Conservation (phyloP, 1,284 basidiomycete genomes). For the Cutaneotrichosporon cavernicola region DNA sequence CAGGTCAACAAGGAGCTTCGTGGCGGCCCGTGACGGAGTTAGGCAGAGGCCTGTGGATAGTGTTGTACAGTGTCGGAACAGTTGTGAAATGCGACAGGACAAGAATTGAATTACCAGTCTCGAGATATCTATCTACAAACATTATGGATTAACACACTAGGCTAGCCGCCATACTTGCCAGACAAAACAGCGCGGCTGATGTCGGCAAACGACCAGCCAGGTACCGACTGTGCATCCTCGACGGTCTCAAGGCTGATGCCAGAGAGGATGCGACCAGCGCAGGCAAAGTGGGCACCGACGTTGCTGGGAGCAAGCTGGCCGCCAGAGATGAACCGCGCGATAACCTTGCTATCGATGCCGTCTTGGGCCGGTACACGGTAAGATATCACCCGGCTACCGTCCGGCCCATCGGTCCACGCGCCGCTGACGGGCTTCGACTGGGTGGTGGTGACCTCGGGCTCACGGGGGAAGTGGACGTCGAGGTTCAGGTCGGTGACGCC, state of each 20-base stretch:
- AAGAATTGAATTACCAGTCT: not conserved
- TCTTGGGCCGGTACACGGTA: constrained; percentile 20
- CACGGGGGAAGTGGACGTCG: constrained; percentile 47
- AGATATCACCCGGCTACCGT: not conserved
- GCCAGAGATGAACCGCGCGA: constrained; percentile 54
- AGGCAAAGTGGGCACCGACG: constrained; percentile 53
- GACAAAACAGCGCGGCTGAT: constrained; percentile 14
- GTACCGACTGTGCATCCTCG: constrained; percentile 14
- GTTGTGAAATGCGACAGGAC: constrained; percentile 3
- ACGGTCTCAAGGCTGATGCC: constrained; percentile 51
- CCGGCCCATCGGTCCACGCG: constrained; percentile 38
- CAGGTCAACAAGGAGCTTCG: constrained; percentile 60
- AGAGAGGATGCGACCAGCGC: constrained; percentile 50
- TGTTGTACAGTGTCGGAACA: not conserved
- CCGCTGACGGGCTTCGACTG: constrained; percentile 57
- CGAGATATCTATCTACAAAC: not conserved
- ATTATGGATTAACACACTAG: constrained; percentile 18
- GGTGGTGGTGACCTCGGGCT: constrained; percentile 51
- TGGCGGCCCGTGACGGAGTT: constrained; percentile 21
- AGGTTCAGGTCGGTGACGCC: constrained; percentile 47
- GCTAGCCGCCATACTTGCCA: constrained; percentile 22
- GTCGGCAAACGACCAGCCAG: constrained; percentile 13
- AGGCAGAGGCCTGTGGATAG: not conserved
- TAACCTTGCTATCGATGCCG: constrained; percentile 51
- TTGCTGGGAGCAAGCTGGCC: constrained; percentile 40